A percentile compares a stretch with the other conserved stretches of the same genome.
Evolutionary conservation across 805 yeast genomes (phyloP).

Genomic region (Yamadazyma tumulicola): DNA sequence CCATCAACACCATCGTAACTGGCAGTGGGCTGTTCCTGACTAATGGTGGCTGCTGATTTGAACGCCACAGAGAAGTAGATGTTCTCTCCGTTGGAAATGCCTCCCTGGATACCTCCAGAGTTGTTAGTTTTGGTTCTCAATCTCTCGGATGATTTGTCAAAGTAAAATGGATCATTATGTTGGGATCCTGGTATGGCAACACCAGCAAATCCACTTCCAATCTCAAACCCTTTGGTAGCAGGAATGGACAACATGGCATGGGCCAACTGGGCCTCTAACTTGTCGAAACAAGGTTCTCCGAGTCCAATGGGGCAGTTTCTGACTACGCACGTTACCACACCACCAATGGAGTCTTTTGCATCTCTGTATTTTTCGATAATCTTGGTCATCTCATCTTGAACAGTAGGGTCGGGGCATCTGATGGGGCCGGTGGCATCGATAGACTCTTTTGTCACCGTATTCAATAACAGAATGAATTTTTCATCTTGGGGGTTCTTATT

Average conservation of each 20-base stretch:
- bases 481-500: constrained; percentile 65
- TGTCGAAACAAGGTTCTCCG: constrained; percentile 97
- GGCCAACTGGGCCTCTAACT: constrained; percentile 90
- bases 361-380: constrained; percentile 86
- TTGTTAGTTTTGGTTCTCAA: constrained; percentile 86
- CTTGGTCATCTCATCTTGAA: constrained; percentile 76
- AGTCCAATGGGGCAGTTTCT: constrained; percentile 93
- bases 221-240: constrained; percentile 96
- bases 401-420: constrained; percentile 81
- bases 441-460: constrained; percentile 79
- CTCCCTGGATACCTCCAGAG: constrained; percentile 98
- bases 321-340: constrained; percentile 95
- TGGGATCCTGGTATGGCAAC: constrained; percentile 85
- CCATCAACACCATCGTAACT: constrained; percentile 88
- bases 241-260: constrained; percentile 98
- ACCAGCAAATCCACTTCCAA: constrained; percentile 95
- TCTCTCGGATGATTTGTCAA: constrained; percentile 54
- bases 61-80: constrained; percentile 94
- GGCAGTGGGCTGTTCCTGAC: constrained; percentile 86
- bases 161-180: constrained; percentile 86
- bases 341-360: constrained; percentile 90
- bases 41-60: constrained; percentile 97
- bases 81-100: constrained; percentile 93
- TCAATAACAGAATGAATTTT: constrained; percentile 62
- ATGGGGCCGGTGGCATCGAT: constrained; percentile 88